These are phyloP conservation scores for Hypocreales sp. DNA, from an alignment of 2,329 filamentous ascomycete genomes.

Conservation along the genomic window DNA sequence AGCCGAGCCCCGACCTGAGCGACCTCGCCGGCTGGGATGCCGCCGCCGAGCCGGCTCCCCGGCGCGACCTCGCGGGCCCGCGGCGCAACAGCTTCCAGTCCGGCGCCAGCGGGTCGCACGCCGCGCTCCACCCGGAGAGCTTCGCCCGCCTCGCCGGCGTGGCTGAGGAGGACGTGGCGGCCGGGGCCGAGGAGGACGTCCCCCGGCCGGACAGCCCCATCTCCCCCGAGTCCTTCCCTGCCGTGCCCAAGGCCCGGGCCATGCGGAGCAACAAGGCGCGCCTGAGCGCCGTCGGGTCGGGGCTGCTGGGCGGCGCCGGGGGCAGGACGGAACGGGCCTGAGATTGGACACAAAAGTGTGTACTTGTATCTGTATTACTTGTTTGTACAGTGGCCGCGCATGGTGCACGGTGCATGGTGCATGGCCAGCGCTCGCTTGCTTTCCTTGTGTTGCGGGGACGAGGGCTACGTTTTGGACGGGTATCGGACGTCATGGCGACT, in stretches of 20 bases:
- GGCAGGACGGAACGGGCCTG: too few relatives aligned
- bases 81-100: not conserved
- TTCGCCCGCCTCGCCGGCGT: slow-evolving; percentile 1
- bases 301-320: slow-evolving; percentile 7
- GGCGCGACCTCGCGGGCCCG: not conserved
- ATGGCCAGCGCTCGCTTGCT: too few relatives aligned
- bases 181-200: slow-evolving; percentile 10
- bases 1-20: slow-evolving; percentile 20
- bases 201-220: slow-evolving; percentile 26
- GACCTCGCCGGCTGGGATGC: slow-evolving; percentile 21
- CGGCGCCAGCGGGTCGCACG: slow-evolving; percentile 7
- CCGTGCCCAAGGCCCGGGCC: slow-evolving; percentile 7
- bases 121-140: slow-evolving; percentile 1
- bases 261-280: slow-evolving; percentile 22
- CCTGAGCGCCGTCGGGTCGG: slow-evolving; percentile 15
- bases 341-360: too few relatives aligned
- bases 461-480: too few relatives aligned
- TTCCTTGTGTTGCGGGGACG: too few relatives aligned
- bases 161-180: slow-evolving; percentile 2
- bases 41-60: slow-evolving; percentile 3
- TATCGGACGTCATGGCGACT: too few relatives aligned
- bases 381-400: too few relatives aligned
- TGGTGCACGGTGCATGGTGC: too few relatives aligned
- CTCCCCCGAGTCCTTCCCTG: slow-evolving; percentile 16
- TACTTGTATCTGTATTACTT: too few relatives aligned